These are phyloP conservation scores for Aspergillus alliaceus DNA, from an alignment of 2,329 filamentous ascomycete species.

Conservation along the genomic window DNA sequence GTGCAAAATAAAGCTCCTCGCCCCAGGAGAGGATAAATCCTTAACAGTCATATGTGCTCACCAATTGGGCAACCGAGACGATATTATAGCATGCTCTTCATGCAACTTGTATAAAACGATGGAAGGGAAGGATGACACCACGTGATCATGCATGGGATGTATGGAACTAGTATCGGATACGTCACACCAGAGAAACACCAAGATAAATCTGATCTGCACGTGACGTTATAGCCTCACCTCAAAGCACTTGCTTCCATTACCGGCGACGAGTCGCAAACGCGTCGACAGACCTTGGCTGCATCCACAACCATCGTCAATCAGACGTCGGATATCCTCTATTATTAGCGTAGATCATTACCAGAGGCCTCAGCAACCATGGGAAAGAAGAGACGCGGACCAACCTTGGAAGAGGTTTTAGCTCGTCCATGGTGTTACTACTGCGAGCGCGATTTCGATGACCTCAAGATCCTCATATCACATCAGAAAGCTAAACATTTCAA, in stretches of 20 bases:
- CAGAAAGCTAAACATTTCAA: conserved; percentile 99
- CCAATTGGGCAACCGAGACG: neutral
- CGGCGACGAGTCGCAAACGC: neutral
- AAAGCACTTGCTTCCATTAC: neutral
- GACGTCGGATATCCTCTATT: neutral
- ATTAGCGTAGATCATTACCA: neutral
- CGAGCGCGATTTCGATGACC: conserved; percentile 96
- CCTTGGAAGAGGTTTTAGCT: conserved; percentile 81
- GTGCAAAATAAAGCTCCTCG: no score
- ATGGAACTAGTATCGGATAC: neutral
- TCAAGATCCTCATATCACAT: conserved; percentile 94
- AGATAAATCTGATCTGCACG: neutral
- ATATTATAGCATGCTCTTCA: no score
- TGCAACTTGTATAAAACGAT: no score
- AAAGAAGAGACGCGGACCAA: conserved; percentile 86
- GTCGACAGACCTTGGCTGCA: neutral
- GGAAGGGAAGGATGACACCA: no score
- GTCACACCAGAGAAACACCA: neutral
- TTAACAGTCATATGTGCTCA: neutral
- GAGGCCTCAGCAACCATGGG: conserved; percentile 58
- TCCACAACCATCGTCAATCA: neutral
- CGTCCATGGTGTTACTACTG: conserved; percentile 99
- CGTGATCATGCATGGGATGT: neutral
- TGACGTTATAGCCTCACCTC: neutral
- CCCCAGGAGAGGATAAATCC: neutral